Base-by-base conservation (phyloP, 2,329 filamentous ascomycete genomes). In the Xylaria sp. region DNA sequence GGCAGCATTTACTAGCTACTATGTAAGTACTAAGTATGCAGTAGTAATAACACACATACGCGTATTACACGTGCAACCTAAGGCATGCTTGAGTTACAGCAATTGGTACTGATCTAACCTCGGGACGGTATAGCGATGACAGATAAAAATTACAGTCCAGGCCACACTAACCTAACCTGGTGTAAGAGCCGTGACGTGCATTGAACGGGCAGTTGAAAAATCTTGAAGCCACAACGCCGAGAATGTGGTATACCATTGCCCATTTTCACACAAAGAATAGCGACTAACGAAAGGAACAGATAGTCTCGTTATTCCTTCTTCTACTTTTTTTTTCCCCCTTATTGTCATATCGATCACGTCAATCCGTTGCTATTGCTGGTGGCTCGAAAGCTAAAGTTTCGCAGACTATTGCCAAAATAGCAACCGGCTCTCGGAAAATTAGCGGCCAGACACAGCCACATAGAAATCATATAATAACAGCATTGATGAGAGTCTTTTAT, bases 401-500 rank as follows among this genome's bases (percentile, higher is more conserved):
- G 10, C 10, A 9, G 25, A 25, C 23, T 25, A 25, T 15, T 9
- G 34, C 54, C 2, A 39, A 44, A 57, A 57, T 57, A 57, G 54
- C 37, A 57, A 57, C 34, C 12, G 20, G 20, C 28, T 28, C 28
- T 28, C 28, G 5, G 28, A 28, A 28, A 20, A 46, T 28, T 32
- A 18, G 32, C 20, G 6, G 28, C 7, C 23, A 48, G 18, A 48
- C 64, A 56, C 41, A 66, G 58, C 68, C 68, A 61, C 59, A 60
- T 52, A 25, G 20, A 15, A 52, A 13, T 52, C 28, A 25, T 25
- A 37, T 20, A 9, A 39, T 20, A 9, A 25, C 2, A 13, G 34
- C n/a, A 37, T 20, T 56, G 23, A 7, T 13, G 12, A 52, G 23
- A 25, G 3, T 1, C 25, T 51, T 52, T 37, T 9, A 13, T 9